Percentiles rank a stretch among this genome's conserved stretches.
Conservation (phyloP, 1,139 yeast species). For the Yamadazyma diospyri region DNA sequence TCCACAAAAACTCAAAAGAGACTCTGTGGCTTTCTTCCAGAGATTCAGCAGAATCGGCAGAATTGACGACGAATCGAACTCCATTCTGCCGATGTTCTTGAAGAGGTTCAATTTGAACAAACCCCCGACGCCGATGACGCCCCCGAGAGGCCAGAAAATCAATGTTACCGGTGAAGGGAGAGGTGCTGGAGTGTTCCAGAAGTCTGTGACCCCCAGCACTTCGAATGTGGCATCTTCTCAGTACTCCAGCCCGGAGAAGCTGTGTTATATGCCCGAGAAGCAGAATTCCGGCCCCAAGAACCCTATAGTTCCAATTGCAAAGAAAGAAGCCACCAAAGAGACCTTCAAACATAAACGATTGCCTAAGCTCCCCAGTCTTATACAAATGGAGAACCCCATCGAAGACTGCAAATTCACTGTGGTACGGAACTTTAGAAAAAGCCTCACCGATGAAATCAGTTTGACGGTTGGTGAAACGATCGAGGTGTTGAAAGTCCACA, state of each 20-base stretch:
- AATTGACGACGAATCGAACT: constrained; percentile 9
- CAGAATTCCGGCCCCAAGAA: constrained; percentile 2
- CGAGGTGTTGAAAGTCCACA: constrained; percentile 22
- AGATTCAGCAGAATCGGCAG: constrained; percentile 10
- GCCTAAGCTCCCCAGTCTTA: constrained; percentile 19
- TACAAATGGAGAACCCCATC: constrained; percentile 13
- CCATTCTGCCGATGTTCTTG: constrained; percentile 32
- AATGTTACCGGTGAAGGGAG: constrained; percentile 3
- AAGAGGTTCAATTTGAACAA: constrained; percentile 30
- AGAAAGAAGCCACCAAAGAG: background rate
- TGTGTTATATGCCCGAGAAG: background rate
- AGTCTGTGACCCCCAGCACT: background rate
- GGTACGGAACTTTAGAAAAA: constrained; percentile 24
- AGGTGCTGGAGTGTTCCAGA: constrained; percentile 1
- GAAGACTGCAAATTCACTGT: constrained; percentile 19
- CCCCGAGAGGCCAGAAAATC: constrained; percentile 1
- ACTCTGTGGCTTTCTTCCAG: constrained; percentile 10
- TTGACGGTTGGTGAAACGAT: constrained; percentile 32
- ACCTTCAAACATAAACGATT: constrained; percentile 1
- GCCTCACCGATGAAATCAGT: constrained; percentile 33
- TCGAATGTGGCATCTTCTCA: background rate
- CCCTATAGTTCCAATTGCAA: too few relatives aligned
- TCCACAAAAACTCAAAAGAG: constrained; percentile 10
- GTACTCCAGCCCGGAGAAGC: background rate
- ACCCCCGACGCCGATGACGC: constrained; percentile 14